A percentile compares a stretch with the other conserved stretches of the same genome.
phyloP scores from a whole-genome alignment of 75 land plant genomes.

The Pseudotsuga menziesii region DNA sequence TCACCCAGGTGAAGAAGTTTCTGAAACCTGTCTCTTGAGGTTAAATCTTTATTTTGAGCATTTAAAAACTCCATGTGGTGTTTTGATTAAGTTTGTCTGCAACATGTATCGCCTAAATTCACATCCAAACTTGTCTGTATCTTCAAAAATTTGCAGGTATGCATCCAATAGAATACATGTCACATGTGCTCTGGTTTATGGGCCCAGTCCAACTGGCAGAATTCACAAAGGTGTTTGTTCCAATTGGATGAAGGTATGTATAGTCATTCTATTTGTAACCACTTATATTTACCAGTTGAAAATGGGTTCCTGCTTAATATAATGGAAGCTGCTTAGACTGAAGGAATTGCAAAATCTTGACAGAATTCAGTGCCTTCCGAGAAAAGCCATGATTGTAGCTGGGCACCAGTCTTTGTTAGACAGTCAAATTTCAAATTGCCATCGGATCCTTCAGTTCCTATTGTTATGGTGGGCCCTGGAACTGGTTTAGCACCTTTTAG shows the following conservation, averaged over 20 bases:
- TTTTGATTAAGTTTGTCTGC: no score
- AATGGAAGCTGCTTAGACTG: conserved; percentile 10
- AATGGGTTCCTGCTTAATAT: not conserved
- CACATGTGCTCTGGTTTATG: conserved; percentile 92
- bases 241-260: conserved; percentile 96
- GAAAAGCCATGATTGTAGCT: conserved; percentile 54
- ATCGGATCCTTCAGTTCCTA: conserved; percentile 54
- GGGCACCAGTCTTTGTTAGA: conserved; percentile 82
- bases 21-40: not conserved
- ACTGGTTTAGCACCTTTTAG: conserved; percentile 93
- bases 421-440: conserved; percentile 89
- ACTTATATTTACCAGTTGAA: not conserved
- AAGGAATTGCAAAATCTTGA: conserved; percentile 5
- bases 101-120: not conserved
- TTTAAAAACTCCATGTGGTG: no score
- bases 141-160: conserved; percentile 35
- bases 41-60: no score
- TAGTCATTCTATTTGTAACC: not conserved
- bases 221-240: conserved; percentile 93
- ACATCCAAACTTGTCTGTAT: not conserved
- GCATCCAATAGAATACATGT: conserved; percentile 85
- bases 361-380: conserved; percentile 64
- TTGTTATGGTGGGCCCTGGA: conserved; percentile 94
- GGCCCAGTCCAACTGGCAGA: conserved; percentile 81
- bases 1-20: conserved; percentile 59